Evolutionary conservation across 148 eudicot species (phyloP).

Genomic region (Vaccinium darrowii): DNA sequence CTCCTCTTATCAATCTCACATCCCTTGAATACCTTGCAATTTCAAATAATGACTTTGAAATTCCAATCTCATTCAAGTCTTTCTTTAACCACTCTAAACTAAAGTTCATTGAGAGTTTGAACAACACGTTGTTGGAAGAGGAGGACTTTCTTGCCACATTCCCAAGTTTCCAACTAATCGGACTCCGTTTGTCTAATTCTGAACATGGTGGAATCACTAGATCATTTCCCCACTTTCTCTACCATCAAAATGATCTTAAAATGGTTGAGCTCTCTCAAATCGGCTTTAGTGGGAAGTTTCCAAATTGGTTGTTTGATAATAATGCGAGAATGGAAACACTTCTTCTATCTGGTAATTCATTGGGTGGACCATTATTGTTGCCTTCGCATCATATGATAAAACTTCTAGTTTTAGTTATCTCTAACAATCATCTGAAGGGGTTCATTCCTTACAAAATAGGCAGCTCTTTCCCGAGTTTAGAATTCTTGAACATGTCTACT

Average conservation of each 20-base stretch:
- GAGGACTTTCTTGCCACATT: background rate
- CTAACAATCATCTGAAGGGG: too few relatives aligned
- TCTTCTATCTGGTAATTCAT: background rate
- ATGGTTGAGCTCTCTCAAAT: too few relatives aligned
- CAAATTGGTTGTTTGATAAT: slow-evolving; percentile 18
- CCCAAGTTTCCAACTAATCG: slow-evolving; percentile 20
- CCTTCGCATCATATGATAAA: background rate
- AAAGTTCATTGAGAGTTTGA: background rate
- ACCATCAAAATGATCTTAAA: slow-evolving; percentile 9
- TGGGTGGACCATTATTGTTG: background rate
- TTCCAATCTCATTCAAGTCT: background rate
- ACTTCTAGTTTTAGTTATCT: too few relatives aligned
- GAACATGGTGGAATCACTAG: background rate
- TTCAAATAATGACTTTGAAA: slow-evolving; percentile 11
- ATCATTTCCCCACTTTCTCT: slow-evolving; percentile 17
- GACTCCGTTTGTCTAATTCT: background rate
- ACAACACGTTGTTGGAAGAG: background rate
- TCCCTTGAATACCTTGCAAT: slow-evolving; percentile 13
- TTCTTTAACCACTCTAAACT: slow-evolving; percentile 9
- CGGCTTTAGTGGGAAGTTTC: background rate
- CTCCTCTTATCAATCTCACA: background rate
- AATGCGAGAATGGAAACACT: background rate
- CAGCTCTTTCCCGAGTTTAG: too few relatives aligned
- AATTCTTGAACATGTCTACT: too few relatives aligned
- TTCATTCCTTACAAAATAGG: too few relatives aligned